Conservation (phyloP, 1,139 yeast species). For the Suhomyces taliae region DNA sequence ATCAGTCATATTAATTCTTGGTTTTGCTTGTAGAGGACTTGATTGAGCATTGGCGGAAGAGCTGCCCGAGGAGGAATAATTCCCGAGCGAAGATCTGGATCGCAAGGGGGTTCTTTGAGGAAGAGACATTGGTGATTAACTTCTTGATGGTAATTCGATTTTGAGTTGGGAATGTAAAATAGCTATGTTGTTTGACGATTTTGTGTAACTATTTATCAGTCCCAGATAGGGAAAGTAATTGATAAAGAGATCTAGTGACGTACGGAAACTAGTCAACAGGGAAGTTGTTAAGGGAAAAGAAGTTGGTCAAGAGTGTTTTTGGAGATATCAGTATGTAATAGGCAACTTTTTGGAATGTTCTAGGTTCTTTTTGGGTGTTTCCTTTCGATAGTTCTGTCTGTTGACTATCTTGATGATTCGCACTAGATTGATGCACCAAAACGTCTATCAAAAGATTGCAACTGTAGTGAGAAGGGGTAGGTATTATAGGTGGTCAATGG, state of each 20-base stretch:
- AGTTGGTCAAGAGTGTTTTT: no score
- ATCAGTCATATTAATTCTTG: conserved; percentile 14
- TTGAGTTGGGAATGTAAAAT: neutral
- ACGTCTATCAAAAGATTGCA: no score
- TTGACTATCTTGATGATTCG: no score
- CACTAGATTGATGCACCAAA: no score
- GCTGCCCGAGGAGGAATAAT: conserved; percentile 1
- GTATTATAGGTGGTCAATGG: no score
- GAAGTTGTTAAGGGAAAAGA: no score
- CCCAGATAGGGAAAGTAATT: conserved; percentile 11
- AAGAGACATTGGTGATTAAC: conserved; percentile 9
- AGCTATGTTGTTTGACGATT: neutral
- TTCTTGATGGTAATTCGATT: neutral
- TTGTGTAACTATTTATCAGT: conserved; percentile 8
- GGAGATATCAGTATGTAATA: no score
- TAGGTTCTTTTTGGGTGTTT: no score
- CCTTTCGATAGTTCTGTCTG: no score
- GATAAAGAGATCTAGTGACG: neutral
- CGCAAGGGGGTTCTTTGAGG: conserved; percentile 16
- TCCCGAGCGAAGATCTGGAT: conserved; percentile 16
- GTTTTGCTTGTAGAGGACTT: conserved; percentile 7
- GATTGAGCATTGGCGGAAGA: conserved; percentile 8
- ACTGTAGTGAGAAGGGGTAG: no score
- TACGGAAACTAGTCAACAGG: neutral
- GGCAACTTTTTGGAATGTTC: no score